These are phyloP conservation scores for Leishmania guyanensis DNA, from an alignment of 208 protist genomes.

Conservation along the genomic window DNA sequence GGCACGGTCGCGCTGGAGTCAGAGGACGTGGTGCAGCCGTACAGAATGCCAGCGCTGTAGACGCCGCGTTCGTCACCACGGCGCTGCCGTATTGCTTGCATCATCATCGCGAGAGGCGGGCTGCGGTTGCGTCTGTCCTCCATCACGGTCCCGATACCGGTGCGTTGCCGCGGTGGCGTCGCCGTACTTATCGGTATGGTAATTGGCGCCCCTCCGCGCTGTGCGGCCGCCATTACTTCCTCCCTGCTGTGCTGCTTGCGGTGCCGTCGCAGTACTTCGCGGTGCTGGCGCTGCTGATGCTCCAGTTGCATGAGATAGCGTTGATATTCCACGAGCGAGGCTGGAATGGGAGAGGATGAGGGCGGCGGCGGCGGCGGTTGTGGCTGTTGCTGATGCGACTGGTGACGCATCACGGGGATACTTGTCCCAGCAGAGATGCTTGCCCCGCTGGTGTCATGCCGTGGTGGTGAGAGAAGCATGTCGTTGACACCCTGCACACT, in stretches of 20 bases:
- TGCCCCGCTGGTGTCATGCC: neutral
- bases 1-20: neutral
- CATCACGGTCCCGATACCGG: neutral
- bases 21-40: neutral
- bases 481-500: neutral
- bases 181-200: neutral
- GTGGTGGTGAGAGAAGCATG: neutral
- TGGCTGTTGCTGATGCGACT: neutral
- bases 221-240: neutral
- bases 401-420: neutral
- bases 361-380: slow-evolving; percentile 22
- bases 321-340: slow-evolving; percentile 33
- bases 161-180: slow-evolving; percentile 2
- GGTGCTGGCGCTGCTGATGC: slow-evolving; percentile 48
- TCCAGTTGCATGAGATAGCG: slow-evolving; percentile 37
- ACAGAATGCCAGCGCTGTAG: neutral
- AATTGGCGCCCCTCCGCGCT: neutral
- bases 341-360: slow-evolving; percentile 33
- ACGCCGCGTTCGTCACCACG: neutral
- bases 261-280: slow-evolving; percentile 40
- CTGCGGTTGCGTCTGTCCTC: slow-evolving; percentile 22
- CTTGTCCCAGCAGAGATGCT: neutral
- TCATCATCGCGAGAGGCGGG: slow-evolving; percentile 31
- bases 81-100: slow-evolving; percentile 11
- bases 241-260: slow-evolving; percentile 8